phyloP scores from a whole-genome alignment of 2,329 filamentous ascomycete species.

The Xylaria digitata region DNA sequence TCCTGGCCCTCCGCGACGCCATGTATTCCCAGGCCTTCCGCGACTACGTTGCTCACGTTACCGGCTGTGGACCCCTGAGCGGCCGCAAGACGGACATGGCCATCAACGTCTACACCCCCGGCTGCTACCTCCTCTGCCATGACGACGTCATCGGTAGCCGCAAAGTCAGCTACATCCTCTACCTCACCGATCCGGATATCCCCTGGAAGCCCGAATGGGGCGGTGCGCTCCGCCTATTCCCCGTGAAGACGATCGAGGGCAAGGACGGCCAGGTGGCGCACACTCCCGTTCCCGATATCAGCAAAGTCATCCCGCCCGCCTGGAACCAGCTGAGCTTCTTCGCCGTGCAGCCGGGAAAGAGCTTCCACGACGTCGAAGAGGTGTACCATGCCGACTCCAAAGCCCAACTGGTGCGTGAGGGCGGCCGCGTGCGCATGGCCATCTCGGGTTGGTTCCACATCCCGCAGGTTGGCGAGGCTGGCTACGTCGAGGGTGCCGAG shows the following conservation, averaged over 20 bases:
- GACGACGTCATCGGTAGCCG: constrained; percentile 99
- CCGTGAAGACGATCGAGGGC: constrained; percentile 72
- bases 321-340: constrained; percentile 99
- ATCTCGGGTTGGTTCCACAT: constrained; percentile 99
- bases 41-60: constrained; percentile 87
- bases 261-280: constrained; percentile 79
- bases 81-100: constrained; percentile 98
- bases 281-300: constrained; percentile 81
- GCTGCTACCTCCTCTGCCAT: constrained; percentile 94
- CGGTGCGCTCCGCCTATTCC: constrained; percentile 88
- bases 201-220: constrained; percentile 94
- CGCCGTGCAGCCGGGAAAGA: constrained; percentile 96
- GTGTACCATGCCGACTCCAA: constrained; percentile 79
- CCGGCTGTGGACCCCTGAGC: constrained; percentile 85
- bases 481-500: constrained; percentile 87
- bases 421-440: constrained; percentile 89
- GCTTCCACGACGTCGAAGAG: constrained; percentile 98
- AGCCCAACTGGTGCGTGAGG: constrained; percentile 73
- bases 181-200: constrained; percentile 90
- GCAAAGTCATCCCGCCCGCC: constrained; percentile 87
- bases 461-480: constrained; percentile 92
- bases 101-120: constrained; percentile 97
- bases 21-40: constrained; percentile 92
- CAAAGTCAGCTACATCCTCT: constrained; percentile 95
- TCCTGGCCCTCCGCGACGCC: constrained; percentile 92